Percentiles rank a stretch among this genome's conserved stretches.
Evolutionary conservation across 2,329 filamentous ascomycete genomes (phyloP).

Genomic region (Penicillium crustosum): DNA sequence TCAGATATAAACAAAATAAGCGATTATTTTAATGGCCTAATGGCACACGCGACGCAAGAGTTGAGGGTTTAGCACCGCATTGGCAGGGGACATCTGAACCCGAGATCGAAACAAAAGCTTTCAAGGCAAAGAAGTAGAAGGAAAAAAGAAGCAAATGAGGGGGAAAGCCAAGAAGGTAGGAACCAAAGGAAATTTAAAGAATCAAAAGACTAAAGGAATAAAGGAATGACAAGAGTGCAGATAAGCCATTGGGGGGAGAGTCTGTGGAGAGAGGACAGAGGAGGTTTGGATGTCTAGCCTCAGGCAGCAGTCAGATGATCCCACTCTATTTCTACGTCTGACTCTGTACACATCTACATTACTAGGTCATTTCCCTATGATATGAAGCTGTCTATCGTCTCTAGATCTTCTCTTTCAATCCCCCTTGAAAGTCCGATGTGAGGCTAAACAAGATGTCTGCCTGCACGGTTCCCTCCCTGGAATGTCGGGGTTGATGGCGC

Average conservation of each 20-base stretch:
- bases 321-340: not conserved
- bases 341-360: not conserved
- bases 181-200: not conserved
- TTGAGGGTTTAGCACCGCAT: not conserved
- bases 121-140: not conserved
- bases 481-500: not conserved
- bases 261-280: not conserved
- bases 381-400: not conserved
- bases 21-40: not conserved
- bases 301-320: conserved; percentile 11
- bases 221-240: conserved; percentile 4
- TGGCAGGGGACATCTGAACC: conserved; percentile 1
- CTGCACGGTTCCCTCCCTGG: conserved; percentile 7
- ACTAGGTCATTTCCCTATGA: not conserved
- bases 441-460: not conserved
- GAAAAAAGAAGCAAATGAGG: conserved; percentile 5
- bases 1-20: not conserved
- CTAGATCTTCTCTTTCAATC: not conserved
- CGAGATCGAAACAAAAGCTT: not conserved
- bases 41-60: not conserved
- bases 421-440: not conserved
- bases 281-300: not conserved
- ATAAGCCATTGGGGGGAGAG: not conserved
- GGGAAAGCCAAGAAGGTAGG: conserved; percentile 2
- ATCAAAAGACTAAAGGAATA: not conserved